Evolutionary conservation across 768 basidiomycete species (phyloP), one percentile per base, ranked within the genome.

Genomic region (Cubamyces lactineus): DNA sequence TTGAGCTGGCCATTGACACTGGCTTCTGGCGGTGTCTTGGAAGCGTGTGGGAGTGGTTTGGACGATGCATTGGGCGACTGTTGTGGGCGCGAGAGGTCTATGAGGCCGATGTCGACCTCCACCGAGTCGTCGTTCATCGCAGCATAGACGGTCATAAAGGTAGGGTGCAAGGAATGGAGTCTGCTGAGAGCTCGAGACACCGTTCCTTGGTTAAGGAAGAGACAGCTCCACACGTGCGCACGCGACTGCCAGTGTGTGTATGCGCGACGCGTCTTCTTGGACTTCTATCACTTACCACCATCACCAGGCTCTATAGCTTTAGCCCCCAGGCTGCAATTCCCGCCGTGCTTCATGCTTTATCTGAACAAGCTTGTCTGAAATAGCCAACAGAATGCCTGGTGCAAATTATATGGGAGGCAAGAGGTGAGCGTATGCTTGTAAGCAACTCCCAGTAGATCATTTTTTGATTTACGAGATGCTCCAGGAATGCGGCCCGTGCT

Each of bases 321-420:
- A 34, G 17, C 17, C 23, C 6, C 43, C n/a, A 16, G 8, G 16
- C 53, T n/a, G 1, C 23, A 41, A 41, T 40, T 13, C 39, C 28
- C 24, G 9, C 41, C 16, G 34, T 40, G 17, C 51, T 23, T 11
- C 38, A 23, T n/a, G 45, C 19, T 23, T 34, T 5, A 34, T 34
- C 9, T 34, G 34, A 34, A 34, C 34, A 9, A 34, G 9, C 34
- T 11, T 5, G 9, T 34, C 34, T 34, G 34, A 11, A 6, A 6
- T 15, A 40, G 50, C 55, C 65, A 60, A 51, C 51, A 65, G 6
- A 53, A 87, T 88, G 87, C 74, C 75, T 21, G 88, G 88, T 6
- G 88, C 87, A 30, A 90, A 90, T 67, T 90, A 89, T 63, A 89
- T 88, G 87, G 88, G 88, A 23, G 88, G 88, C 13, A 87, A 83